A percentile compares a stretch with the other conserved stretches of the same genome.
These are phyloP conservation scores for Fragilaria crotonensis DNA, from an alignment of 108 stramenopile genomes.

Conservation along the genomic window DNA sequence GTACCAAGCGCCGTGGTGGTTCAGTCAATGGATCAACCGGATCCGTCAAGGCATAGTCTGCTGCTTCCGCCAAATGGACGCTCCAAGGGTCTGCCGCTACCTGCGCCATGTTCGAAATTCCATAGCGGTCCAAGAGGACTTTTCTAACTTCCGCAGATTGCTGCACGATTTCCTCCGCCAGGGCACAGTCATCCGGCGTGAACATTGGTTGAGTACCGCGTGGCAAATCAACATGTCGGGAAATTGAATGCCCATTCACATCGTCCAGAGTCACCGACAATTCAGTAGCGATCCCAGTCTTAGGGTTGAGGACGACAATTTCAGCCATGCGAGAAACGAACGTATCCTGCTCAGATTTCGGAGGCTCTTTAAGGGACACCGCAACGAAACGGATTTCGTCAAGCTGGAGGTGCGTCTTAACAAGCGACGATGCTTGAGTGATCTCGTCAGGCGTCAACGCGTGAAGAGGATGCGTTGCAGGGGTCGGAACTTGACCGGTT, in stretches of 20 bases:
- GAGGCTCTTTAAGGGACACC: conserved; percentile 37
- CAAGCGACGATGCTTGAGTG: conserved; percentile 10
- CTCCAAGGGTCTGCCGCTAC: conserved; percentile 65
- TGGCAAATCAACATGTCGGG: conserved; percentile 19
- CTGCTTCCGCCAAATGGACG: conserved; percentile 39
- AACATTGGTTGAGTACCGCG: conserved; percentile 51
- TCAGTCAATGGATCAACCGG: conserved; percentile 5
- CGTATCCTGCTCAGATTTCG: conserved; percentile 15
- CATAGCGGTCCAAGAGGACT: conserved; percentile 38
- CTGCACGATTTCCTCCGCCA: conserved; percentile 57
- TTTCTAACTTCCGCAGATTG: conserved; percentile 20
- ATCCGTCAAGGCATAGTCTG: conserved; percentile 21
- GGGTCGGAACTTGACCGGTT: conserved; percentile 7
- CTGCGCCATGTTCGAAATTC: conserved; percentile 28
- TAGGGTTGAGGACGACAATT: conserved; percentile 31
- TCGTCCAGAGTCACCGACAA: conserved; percentile 16
- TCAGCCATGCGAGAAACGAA: conserved; percentile 20
- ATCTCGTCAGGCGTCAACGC: conserved; percentile 39
- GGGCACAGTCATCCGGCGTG: conserved; percentile 63
- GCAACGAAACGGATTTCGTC: conserved; percentile 39
- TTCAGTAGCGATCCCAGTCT: conserved; percentile 40
- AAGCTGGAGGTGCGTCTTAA: conserved; percentile 12
- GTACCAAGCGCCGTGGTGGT: conserved; percentile 43
- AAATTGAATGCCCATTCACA: not conserved
- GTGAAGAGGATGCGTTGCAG: conserved; percentile 20